Evolutionary conservation across 2,329 filamentous ascomycete genomes (phyloP), one percentile per base, ranked within the genome.

Genomic region (Talaromyces sp.): DNA sequence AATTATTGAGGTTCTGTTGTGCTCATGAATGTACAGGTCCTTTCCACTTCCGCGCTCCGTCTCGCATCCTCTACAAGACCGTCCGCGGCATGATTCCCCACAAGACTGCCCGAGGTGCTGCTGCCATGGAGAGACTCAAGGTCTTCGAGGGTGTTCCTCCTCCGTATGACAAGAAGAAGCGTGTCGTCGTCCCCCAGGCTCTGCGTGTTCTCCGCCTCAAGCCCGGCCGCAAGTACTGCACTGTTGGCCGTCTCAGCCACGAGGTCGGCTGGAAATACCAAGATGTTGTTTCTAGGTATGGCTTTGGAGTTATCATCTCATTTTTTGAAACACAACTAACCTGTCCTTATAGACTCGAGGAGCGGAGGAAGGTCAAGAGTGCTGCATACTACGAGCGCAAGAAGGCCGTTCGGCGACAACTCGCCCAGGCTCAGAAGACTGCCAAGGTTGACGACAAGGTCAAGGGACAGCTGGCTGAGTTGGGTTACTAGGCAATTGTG

Each of bases 181-280:
- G 96, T 83, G 90, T 97, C 83, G 94, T 99, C 71, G 94, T 99
- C 72, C 94, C 94, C 80, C 94, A 97, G 87, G 94, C 94, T 74
- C 88, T 99, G 76, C 89, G 94, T 77, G 89, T 99, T 71, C 88
- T 99, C 79, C 87, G 94, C 80, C 86, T 99, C 79, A 95, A 97
- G 87, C 94, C 94, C 75, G 94, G 94, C 78, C 92, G 94, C 85
- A 99, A 99, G 88, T 99, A 96, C 91, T 99, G 94, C 90, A 96
- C 92, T 69, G 93, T 99, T 72, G 94, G 94, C 73, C 88, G 94
- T 83, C 85, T 99, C 77, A 94, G 91, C 81, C 92, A 97, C 83
- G 94, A 99, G 85, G 94, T 97, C 77, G 94, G 94, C 84, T 99
- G 94, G 94, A 99, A 99, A 85, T 97, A 99, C 89, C 90, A 97